These are phyloP conservation scores for Zygosaccharomyces pseudobailii DNA, from an alignment of 1,139 yeast species.

Conservation along the genomic window DNA sequence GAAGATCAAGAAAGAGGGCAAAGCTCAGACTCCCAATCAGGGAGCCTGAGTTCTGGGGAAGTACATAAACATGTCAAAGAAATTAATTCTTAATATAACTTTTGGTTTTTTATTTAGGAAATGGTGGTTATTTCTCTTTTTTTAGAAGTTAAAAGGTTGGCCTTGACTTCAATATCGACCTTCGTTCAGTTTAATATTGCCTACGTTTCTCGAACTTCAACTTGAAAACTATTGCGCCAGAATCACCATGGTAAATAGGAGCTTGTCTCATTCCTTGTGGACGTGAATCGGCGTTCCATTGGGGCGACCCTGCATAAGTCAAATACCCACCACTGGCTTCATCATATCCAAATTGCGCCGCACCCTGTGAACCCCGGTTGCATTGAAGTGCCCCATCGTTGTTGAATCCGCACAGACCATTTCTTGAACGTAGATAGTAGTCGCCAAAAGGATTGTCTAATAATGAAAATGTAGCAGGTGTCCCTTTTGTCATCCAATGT, in stretches of 20 bases:
- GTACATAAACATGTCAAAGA: background rate
- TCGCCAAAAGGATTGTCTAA: constrained; percentile 64
- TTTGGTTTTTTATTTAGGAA: background rate
- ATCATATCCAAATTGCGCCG: constrained; percentile 53
- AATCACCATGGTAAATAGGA: constrained; percentile 48
- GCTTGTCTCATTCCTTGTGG: constrained; percentile 53
- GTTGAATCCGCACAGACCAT: constrained; percentile 66
- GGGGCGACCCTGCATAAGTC: constrained; percentile 57
- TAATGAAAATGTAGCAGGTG: constrained; percentile 73
- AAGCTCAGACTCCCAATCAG: background rate
- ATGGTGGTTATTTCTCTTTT: background rate
- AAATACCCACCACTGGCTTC: constrained; percentile 40
- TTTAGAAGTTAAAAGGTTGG: no score
- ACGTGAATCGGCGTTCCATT: constrained; percentile 58
- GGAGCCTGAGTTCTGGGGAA: background rate
- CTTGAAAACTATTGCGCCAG: constrained; percentile 40
- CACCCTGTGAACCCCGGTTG: constrained; percentile 37
- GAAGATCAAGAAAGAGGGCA: constrained; percentile 7
- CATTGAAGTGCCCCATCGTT: constrained; percentile 37
- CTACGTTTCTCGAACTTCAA: constrained; percentile 33
- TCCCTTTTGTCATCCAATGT: constrained; percentile 74
- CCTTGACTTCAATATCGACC: no score
- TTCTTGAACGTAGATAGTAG: constrained; percentile 58
- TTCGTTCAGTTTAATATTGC: background rate
- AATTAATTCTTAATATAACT: background rate